Conservation (phyloP, 1,139 yeast genomes). For the Kluyveromyces sp. region DNA sequence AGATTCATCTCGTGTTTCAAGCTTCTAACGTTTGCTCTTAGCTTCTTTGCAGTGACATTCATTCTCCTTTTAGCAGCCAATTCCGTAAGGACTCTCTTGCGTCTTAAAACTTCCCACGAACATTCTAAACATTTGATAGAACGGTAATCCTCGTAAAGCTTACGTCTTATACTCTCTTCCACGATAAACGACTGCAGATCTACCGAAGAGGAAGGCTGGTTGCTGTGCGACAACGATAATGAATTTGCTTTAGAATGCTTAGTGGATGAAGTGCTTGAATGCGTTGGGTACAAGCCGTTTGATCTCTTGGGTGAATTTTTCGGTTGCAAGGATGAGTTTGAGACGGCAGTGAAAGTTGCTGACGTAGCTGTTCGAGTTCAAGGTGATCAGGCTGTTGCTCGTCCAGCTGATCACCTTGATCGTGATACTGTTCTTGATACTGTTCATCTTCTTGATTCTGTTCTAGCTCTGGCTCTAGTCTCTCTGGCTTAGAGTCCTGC, state of each 20-base stretch:
- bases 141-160: neutral
- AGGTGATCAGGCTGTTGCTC: too few relatives aligned
- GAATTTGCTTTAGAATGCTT: too few relatives aligned
- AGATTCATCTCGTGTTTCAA: neutral
- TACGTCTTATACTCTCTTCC: neutral
- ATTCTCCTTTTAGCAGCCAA: neutral
- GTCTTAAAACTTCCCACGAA: conserved; percentile 3
- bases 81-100: neutral
- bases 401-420: too few relatives aligned
- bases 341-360: neutral
- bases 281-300: too few relatives aligned
- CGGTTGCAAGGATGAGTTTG: neutral
- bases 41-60: neutral
- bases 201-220: neutral
- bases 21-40: neutral
- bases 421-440: neutral
- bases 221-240: too few relatives aligned
- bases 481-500: neutral
- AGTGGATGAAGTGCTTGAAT: too few relatives aligned
- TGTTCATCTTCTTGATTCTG: neutral
- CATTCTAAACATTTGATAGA: conserved; percentile 2
- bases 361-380: too few relatives aligned
- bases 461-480: neutral
- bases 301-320: too few relatives aligned
- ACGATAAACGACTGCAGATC: neutral